phyloP scores from a whole-genome alignment of 192 early-diverging fungal genomes.

The Cetraspora pellucida region DNA sequence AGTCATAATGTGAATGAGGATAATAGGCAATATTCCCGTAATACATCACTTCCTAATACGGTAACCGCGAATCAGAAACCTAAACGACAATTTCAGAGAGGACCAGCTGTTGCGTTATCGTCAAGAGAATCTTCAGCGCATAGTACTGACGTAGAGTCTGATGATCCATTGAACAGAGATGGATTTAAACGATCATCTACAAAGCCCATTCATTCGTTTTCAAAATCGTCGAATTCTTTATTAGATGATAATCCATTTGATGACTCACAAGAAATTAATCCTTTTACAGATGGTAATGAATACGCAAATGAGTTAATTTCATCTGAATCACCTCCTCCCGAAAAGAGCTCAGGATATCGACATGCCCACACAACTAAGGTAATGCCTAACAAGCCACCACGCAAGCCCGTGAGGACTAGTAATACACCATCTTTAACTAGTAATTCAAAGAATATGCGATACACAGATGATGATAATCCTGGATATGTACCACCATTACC shows the following conservation, averaged over 20 bases:
- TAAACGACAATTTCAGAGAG: background rate
- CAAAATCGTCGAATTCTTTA: background rate
- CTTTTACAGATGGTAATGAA: constrained; percentile 30
- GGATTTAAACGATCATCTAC: background rate
- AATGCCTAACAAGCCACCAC: background rate
- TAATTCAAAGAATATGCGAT: background rate
- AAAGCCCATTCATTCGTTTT: background rate
- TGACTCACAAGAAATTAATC: constrained; percentile 20
- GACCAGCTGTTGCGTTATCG: too few relatives aligned
- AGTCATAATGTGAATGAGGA: background rate
- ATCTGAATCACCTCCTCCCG: background rate
- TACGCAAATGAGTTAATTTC: background rate
- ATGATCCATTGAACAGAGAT: background rate
- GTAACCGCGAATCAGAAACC: background rate
- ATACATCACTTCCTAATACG: background rate
- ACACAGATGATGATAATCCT: background rate
- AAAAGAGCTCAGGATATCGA: background rate
- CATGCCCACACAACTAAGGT: background rate
- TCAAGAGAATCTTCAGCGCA: background rate
- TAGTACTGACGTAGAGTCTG: background rate
- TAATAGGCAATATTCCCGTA: background rate
- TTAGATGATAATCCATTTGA: constrained; percentile 24
- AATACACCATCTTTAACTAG: background rate
- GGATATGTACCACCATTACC: background rate
- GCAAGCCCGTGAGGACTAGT: too few relatives aligned